Evolutionary conservation across 2,329 filamentous ascomycete genomes (phyloP).

Genomic region (Rutstroemia sp.): DNA sequence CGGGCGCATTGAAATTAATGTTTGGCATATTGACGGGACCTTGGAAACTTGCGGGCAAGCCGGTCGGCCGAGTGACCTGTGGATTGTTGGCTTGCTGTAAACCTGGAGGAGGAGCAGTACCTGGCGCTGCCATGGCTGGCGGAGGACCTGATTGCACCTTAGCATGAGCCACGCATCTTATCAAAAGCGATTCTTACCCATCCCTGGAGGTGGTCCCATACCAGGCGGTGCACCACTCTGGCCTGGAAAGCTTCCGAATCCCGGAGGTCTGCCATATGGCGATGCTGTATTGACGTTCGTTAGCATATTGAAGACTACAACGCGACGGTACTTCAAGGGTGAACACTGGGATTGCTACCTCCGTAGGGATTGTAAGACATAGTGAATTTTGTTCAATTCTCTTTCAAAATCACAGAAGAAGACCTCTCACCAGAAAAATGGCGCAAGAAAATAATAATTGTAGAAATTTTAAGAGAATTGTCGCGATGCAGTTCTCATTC

Average conservation of each 20-base stretch:
- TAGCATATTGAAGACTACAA: background rate
- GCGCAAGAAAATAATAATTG: background rate
- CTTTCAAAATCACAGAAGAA: too few species aligned
- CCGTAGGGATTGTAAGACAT: slow-evolving; percentile 32
- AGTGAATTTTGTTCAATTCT: background rate
- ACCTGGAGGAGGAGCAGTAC: slow-evolving; percentile 70
- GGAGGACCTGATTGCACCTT: slow-evolving; percentile 51
- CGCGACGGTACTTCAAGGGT: background rate
- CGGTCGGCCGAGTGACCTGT: slow-evolving; percentile 72
- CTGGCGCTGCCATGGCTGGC: slow-evolving; percentile 76
- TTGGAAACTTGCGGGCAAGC: slow-evolving; percentile 78
- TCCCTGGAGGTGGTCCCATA: slow-evolving; percentile 72
- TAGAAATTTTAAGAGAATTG: background rate
- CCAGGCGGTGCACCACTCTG: slow-evolving; percentile 49
- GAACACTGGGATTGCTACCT: slow-evolving; percentile 15
- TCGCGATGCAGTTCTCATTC: background rate
- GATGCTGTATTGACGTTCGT: slow-evolving; percentile 18
- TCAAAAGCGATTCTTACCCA: slow-evolving; percentile 52
- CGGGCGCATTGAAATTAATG: slow-evolving; percentile 96
- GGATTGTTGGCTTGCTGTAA: slow-evolving; percentile 67
- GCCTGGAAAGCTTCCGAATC: slow-evolving; percentile 64
- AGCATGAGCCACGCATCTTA: slow-evolving; percentile 6
- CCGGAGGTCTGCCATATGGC: slow-evolving; percentile 64
- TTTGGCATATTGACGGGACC: slow-evolving; percentile 87
- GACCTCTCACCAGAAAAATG: background rate